Conservation (phyloP, 2,329 filamentous ascomycete genomes). For the Clonostachys sp. region DNA sequence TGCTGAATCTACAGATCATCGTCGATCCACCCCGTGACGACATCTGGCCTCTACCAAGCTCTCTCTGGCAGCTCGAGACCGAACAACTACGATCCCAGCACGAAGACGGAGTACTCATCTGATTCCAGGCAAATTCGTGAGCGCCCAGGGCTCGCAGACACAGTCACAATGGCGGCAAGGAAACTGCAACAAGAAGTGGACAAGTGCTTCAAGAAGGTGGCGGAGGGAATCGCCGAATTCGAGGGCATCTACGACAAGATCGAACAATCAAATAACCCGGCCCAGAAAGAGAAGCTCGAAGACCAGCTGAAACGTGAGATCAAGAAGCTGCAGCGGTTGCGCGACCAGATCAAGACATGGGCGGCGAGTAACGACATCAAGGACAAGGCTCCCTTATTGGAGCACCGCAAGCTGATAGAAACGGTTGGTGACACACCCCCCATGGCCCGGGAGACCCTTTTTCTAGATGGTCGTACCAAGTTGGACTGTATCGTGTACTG, state of each 20-base stretch:
- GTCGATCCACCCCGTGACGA: background rate
- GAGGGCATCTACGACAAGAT: conserved; percentile 98
- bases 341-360: conserved; percentile 99
- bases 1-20: background rate
- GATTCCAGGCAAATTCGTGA: background rate
- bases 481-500: too few relatives aligned
- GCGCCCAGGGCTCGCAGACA: conserved; percentile 1
- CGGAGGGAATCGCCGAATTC: conserved; percentile 87
- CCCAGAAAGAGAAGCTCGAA: conserved; percentile 97
- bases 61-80: background rate
- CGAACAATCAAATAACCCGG: conserved; percentile 82
- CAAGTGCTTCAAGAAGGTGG: conserved; percentile 98
- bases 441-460: background rate
- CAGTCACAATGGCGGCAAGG: conserved; percentile 75
- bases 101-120: background rate
- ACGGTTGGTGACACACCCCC: conserved; percentile 61
- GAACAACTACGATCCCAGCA: background rate
- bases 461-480: background rate
- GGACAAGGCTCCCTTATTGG: conserved; percentile 92
- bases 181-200: conserved; percentile 98
- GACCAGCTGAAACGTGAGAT: conserved; percentile 98
- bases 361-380: conserved; percentile 98
- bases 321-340: conserved; percentile 96
- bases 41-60: background rate
- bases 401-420: conserved; percentile 94